These are phyloP conservation scores for Colletotrichum agaves DNA, from an alignment of 2,329 filamentous ascomycete genomes.

Conservation along the genomic window DNA sequence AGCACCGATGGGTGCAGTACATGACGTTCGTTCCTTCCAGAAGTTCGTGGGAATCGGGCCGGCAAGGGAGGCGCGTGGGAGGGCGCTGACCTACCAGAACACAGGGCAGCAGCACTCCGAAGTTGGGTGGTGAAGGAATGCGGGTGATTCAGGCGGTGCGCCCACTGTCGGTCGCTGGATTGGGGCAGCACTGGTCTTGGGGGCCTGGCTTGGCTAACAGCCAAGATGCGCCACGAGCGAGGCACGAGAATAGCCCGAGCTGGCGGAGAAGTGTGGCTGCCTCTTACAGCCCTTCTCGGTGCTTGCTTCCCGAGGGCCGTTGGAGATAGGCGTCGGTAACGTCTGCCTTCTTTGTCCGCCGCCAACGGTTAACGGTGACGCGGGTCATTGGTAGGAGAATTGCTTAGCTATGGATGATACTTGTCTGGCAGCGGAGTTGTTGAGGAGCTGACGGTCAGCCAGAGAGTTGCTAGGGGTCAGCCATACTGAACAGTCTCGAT, in stretches of 20 bases:
- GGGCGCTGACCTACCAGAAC: constrained; percentile 28
- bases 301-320: constrained; percentile 15
- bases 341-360: not conserved
- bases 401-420: constrained; percentile 27
- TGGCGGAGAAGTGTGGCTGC: constrained; percentile 8
- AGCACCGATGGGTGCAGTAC: constrained; percentile 25
- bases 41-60: constrained; percentile 36
- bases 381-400: constrained; percentile 3
- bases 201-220: constrained; percentile 21
- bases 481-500: constrained; percentile 28
- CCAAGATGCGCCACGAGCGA: constrained; percentile 34
- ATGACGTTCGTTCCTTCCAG: constrained; percentile 35
- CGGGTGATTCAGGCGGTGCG: constrained; percentile 24
- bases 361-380: not conserved
- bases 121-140: constrained; percentile 19
- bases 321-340: not conserved
- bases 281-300: constrained; percentile 1
- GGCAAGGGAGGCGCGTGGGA: constrained; percentile 29
- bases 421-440: constrained; percentile 19
- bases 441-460: constrained; percentile 23
- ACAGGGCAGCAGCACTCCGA: not conserved
- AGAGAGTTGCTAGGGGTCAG: not conserved
- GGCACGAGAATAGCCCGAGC: constrained; percentile 24
- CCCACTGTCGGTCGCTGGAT: constrained; percentile 21
- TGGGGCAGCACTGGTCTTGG: not conserved